Conservation (phyloP, 73 alveolate species). For the Uronychia binucleata region DNA sequence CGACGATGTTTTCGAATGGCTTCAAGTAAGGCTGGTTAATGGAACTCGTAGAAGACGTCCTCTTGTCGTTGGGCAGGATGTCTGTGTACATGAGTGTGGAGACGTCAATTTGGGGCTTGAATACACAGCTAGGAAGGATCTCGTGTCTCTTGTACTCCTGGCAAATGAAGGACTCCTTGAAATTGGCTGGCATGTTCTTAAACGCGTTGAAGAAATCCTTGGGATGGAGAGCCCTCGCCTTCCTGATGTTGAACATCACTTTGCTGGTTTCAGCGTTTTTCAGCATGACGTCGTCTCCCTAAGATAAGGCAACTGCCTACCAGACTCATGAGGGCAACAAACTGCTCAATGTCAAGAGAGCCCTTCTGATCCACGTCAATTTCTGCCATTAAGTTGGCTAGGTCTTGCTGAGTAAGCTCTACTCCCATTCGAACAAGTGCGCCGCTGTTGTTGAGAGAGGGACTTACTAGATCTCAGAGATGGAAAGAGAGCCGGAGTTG, state of each 20-base stretch:
- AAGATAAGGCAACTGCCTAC: not conserved
- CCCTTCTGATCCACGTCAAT: constrained; percentile 69
- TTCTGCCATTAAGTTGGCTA: constrained; percentile 57
- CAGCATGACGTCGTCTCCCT: constrained; percentile 33
- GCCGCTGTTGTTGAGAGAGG: not conserved
- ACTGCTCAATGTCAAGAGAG: constrained; percentile 58
- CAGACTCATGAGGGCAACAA: constrained; percentile 65
- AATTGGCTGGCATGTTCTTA: constrained; percentile 56
- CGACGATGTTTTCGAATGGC: not conserved
- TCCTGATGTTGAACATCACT: constrained; percentile 44
- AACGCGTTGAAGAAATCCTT: constrained; percentile 43
- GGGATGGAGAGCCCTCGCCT: constrained; percentile 31
- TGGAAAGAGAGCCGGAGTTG: constrained; percentile 51
- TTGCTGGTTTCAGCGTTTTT: constrained; percentile 16
- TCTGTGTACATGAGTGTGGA: constrained; percentile 46
- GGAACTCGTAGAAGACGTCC: not conserved
- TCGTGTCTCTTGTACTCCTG: constrained; percentile 36
- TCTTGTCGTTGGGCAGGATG: constrained; percentile 28
- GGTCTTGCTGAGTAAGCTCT: constrained; percentile 34
- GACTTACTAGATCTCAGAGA: constrained; percentile 45
- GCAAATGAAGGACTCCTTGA: constrained; percentile 51
- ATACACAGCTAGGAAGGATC: constrained; percentile 50
- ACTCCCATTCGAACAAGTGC: constrained; percentile 38
- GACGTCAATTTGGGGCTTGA: constrained; percentile 54
- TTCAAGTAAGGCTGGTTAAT: not conserved